phyloP scores from a whole-genome alignment of 2,329 filamentous ascomycete species.

The Botrytis fragariae region DNA sequence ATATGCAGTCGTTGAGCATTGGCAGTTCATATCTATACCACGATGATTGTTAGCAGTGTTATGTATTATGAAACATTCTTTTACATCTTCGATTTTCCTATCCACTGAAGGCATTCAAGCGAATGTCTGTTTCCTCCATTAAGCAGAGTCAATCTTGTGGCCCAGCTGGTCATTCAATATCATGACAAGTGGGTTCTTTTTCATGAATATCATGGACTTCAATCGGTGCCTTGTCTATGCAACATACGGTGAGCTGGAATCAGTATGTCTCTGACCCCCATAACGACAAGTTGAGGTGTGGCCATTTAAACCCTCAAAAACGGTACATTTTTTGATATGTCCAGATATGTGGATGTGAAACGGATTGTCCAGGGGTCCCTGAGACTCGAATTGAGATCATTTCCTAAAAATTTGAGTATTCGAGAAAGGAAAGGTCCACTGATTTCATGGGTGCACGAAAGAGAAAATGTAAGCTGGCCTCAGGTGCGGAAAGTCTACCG shows the following conservation, averaged over 20 bases:
- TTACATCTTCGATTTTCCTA: neutral
- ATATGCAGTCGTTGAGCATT: neutral
- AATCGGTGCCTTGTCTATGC: neutral
- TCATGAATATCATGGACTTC: neutral
- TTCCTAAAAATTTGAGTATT: neutral
- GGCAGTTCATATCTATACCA: neutral
- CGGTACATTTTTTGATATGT: neutral
- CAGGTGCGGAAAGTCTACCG: too few relatives aligned
- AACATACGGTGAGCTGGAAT: neutral
- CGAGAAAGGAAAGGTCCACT: neutral
- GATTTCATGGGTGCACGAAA: neutral
- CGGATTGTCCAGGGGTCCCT: neutral
- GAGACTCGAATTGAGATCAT: neutral
- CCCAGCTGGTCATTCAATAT: too few relatives aligned
- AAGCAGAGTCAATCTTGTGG: neutral
- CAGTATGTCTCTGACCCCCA: neutral
- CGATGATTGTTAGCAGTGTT: neutral
- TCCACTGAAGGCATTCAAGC: neutral
- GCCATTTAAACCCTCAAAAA: neutral
- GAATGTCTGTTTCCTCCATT: neutral
- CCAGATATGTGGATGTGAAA: neutral
- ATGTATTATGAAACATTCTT: neutral
- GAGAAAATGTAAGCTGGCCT: neutral
- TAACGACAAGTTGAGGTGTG: neutral
- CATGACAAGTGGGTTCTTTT: neutral